These are phyloP conservation scores for Comarum palustre DNA, from an alignment of 306 rosid species.

Conservation along the genomic window DNA sequence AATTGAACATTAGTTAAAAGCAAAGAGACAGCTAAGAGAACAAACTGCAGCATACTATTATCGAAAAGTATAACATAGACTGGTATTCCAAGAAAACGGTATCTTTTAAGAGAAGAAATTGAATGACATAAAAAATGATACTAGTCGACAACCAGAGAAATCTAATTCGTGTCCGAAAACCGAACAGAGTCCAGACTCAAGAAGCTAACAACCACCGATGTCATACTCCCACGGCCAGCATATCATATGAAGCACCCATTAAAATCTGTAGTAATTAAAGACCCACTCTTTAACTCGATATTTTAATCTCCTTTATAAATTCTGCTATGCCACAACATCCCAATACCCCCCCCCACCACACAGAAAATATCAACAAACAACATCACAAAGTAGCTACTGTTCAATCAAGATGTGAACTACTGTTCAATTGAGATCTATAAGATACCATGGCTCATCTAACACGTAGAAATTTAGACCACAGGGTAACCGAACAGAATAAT, in stretches of 20 bases:
- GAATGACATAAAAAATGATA: background rate
- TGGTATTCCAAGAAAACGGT: background rate
- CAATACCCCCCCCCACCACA: too few relatives aligned
- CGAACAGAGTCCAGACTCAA: background rate
- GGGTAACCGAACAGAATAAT: slow-evolving; percentile 7
- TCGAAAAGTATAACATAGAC: background rate
- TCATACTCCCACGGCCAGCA: background rate
- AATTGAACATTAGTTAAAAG: slow-evolving; percentile 2
- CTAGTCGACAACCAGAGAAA: background rate
- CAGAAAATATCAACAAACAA: too few relatives aligned
- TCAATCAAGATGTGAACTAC: background rate
- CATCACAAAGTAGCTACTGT: too few relatives aligned
- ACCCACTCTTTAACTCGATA: background rate
- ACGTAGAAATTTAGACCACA: background rate
- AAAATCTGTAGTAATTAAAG: background rate
- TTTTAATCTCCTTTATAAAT: background rate
- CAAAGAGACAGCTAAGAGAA: background rate
- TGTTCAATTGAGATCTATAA: background rate
- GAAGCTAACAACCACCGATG: background rate
- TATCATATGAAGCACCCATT: background rate
- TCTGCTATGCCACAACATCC: background rate
- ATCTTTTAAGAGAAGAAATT: background rate
- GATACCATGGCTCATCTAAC: background rate
- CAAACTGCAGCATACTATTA: background rate
- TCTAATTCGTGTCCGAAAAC: background rate